A percentile compares a stretch with the other conserved stretches of the same genome.
These are phyloP conservation scores for Boechera stricta DNA, from an alignment of 345 rosid species.

Conservation along the genomic window DNA sequence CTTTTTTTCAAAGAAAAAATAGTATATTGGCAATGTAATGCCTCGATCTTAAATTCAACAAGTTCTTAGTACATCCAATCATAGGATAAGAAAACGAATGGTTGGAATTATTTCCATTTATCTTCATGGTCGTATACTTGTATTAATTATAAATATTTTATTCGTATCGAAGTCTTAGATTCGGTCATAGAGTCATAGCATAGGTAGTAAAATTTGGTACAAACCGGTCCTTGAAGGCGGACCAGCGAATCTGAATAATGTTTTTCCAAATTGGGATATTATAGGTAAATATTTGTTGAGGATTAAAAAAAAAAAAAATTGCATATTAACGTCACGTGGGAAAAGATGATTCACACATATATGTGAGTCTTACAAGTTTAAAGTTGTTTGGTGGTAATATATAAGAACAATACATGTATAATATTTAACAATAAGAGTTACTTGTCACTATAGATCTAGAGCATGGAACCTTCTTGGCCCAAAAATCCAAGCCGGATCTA, in stretches of 20 bases:
- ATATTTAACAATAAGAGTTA: not conserved
- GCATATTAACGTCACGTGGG: conserved; percentile 30
- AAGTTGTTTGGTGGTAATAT: conserved; percentile 16
- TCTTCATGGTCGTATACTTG: conserved; percentile 2
- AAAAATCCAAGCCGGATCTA: conserved; percentile 1
- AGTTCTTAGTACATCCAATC: conserved; percentile 23
- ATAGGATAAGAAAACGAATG: conserved; percentile 16
- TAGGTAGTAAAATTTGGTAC: conserved; percentile 31
- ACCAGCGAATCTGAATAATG: conserved; percentile 43
- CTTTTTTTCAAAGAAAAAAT: not conserved
- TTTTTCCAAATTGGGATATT: conserved; percentile 31
- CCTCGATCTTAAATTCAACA: conserved; percentile 20
- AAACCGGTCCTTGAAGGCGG: conserved; percentile 22
- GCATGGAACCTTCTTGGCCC: conserved; percentile 35
- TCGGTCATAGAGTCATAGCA: conserved; percentile 34
- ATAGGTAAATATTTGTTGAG: conserved; percentile 1
- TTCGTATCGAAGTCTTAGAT: conserved; percentile 30
- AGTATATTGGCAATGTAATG: not conserved
- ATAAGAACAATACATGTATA: not conserved
- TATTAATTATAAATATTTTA: not conserved
- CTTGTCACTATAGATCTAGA: conserved; percentile 22
- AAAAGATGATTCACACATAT: conserved; percentile 22
- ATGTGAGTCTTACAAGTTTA: conserved; percentile 15
- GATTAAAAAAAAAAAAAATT: not conserved
- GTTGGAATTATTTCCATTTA: not conserved